Evolutionary conservation across 495 filamentous ascomycete genomes (phyloP), one percentile per base, ranked within the genome.

Genomic region (Hypoxylon intermedium): DNA sequence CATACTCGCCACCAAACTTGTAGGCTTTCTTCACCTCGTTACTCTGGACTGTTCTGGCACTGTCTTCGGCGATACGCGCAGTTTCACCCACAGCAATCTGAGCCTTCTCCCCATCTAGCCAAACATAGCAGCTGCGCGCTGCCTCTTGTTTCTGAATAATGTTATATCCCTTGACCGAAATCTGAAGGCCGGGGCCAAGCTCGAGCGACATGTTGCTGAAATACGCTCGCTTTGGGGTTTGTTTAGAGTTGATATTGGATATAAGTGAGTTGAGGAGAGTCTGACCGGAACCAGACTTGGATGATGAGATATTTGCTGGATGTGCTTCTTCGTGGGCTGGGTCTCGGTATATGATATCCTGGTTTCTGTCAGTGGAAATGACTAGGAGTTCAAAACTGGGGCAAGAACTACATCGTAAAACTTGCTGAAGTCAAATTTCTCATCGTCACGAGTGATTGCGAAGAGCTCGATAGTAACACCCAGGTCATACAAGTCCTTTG

Each of bases 401-500:
- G 0, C 30, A 9, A 11, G 1, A 44, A 80, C 47, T 83, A 92
- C 90, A 75, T 99, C 91, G 70, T 97, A 99, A 71, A 98, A 99
- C 58, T 88, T 92, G 34, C 85, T 79, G 12, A 88, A 77, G 67
- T 97, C 89, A 67, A 99, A 99, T 36, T 85, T 83, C 68, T 87
- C 83, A 15, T 84, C 85, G 2, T 82, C 82, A 9, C 79, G 81
- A 6, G 91, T 91, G 47, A 99, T 93, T 2, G 94, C 93, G 66
- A 98, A 98, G 1, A 98, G 83, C 67, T 98, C 94, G 52, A 99
- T 95, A 5, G 83, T 86, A 9, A 97, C 91, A 6, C 93, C 93
- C 5, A 98, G 79, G 68, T 99, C 95, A 63, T 98, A 97, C 5
- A 99, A 73, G 79, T 99, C 95, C 68, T 94, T 94, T 19, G 94